phyloP scores from a whole-genome alignment of 2,329 filamentous ascomycete genomes.

The Penicillium rolfsii region DNA sequence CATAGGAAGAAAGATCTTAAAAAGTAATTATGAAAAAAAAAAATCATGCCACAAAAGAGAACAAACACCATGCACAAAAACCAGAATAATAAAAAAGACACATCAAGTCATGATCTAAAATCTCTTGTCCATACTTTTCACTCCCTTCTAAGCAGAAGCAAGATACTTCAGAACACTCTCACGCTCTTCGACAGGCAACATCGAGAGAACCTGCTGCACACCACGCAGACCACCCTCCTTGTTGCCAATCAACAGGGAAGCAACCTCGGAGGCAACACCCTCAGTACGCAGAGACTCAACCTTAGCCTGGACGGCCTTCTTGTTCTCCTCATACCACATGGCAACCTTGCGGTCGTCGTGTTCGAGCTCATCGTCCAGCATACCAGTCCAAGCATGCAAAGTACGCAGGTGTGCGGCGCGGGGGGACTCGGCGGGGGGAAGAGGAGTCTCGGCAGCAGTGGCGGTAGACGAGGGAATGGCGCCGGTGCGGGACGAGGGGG shows the following conservation, averaged over 20 bases:
- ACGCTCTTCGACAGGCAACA: slow-evolving; percentile 85
- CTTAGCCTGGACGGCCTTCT: slow-evolving; percentile 79
- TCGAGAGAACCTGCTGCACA: slow-evolving; percentile 80
- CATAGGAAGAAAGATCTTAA: neutral
- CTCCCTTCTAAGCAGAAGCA: slow-evolving; percentile 26
- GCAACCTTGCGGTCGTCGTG: slow-evolving; percentile 81
- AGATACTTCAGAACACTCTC: slow-evolving; percentile 73
- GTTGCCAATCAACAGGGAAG: slow-evolving; percentile 67
- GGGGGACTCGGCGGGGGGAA: slow-evolving; percentile 47
- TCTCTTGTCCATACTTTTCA: neutral
- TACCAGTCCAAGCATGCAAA: slow-evolving; percentile 79
- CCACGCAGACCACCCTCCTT: slow-evolving; percentile 77
- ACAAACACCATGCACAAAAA: slow-evolving; percentile 23
- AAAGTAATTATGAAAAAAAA: neutral
- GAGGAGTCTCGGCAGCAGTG: slow-evolving; percentile 42
- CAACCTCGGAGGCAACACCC: slow-evolving; percentile 69
- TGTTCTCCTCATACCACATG: slow-evolving; percentile 94
- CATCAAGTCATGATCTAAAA: slow-evolving; percentile 27
- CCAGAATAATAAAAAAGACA: slow-evolving; percentile 15
- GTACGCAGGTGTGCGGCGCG: slow-evolving; percentile 72
- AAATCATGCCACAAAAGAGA: neutral
- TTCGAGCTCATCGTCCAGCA: slow-evolving; percentile 70
- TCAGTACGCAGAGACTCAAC: slow-evolving; percentile 82
- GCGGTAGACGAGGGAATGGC: slow-evolving; percentile 38
- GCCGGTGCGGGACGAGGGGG: slow-evolving; percentile 40